phyloP scores from a whole-genome alignment of 2,329 filamentous ascomycete genomes.

The Calonectria pteridis region DNA sequence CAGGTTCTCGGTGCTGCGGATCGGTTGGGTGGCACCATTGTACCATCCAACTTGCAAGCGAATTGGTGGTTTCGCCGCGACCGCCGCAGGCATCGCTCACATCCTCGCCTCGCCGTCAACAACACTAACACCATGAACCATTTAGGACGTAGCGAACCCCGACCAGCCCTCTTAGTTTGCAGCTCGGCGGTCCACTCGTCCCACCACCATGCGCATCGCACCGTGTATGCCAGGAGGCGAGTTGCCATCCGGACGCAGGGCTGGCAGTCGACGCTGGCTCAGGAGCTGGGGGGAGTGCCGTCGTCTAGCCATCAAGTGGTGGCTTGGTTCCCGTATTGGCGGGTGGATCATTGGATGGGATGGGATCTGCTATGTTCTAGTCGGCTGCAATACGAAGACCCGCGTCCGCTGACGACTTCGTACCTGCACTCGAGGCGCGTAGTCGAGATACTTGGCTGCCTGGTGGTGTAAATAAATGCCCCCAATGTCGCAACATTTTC shows the following conservation, averaged over 20 bases:
- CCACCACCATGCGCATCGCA: conserved; percentile 15
- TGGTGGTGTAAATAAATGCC: not conserved
- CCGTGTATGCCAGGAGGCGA: not conserved
- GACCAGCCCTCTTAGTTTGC: conserved; percentile 18
- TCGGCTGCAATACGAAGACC: conserved; percentile 17
- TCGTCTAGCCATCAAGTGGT: not conserved
- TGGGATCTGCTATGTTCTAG: conserved; percentile 10
- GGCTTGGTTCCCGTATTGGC: conserved; percentile 19
- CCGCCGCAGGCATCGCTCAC: conserved; percentile 10
- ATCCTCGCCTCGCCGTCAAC: conserved; percentile 5
- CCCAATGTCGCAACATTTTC: conserved; percentile 2
- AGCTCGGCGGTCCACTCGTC: conserved; percentile 18
- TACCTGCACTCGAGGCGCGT: conserved; percentile 9
- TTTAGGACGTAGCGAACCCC: not conserved
- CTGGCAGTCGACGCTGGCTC: not conserved
- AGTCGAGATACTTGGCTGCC: not conserved
- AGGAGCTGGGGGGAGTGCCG: not conserved
- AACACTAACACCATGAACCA: conserved; percentile 9
- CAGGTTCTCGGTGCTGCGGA: conserved; percentile 1
- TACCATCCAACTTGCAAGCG: not conserved
- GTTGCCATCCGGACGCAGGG: not conserved
- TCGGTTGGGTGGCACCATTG: not conserved
- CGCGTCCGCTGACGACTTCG: not conserved
- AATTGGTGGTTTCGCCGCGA: not conserved
- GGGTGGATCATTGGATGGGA: conserved; percentile 6